Conservation (phyloP, 2,329 filamentous ascomycete species). For the Penicillium brasilianum region DNA sequence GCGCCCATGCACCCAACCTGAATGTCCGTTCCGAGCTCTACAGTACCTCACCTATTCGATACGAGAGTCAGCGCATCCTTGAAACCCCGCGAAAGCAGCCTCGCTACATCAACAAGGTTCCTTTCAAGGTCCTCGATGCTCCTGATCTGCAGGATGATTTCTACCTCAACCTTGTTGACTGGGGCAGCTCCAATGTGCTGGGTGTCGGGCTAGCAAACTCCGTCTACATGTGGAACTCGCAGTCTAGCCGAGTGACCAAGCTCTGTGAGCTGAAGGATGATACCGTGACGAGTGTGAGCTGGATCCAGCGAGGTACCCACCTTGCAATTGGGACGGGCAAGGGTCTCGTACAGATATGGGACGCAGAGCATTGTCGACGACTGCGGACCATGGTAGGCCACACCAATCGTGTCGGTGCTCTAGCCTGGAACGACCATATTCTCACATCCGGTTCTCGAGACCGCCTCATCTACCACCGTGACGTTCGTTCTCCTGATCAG, state of each 20-base stretch:
- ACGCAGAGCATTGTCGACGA: conserved; percentile 83
- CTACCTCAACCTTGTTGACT: conserved; percentile 96
- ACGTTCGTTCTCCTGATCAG: conserved; percentile 90
- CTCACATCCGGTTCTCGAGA: conserved; percentile 94
- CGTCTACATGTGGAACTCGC: conserved; percentile 98
- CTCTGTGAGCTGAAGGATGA: conserved; percentile 92
- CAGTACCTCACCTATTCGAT: conserved; percentile 90
- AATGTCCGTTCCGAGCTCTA: conserved; percentile 93
- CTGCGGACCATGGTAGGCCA: conserved; percentile 97
- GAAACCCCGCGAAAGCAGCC: conserved; percentile 88
- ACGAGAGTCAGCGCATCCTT: conserved; percentile 90
- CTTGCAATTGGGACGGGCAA: conserved; percentile 94
- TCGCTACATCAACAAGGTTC: conserved; percentile 90
- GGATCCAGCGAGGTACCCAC: conserved; percentile 97
- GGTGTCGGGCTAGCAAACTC: conserved; percentile 90
- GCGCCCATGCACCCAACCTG: conserved; percentile 83
- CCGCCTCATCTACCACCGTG: conserved; percentile 90
- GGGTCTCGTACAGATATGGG: conserved; percentile 96
- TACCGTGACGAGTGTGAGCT: conserved; percentile 93
- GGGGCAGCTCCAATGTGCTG: conserved; percentile 92
- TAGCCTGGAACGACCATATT: conserved; percentile 98
- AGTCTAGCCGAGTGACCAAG: conserved; percentile 88
- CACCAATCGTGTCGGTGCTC: conserved; percentile 85
- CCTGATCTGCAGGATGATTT: conserved; percentile 97
- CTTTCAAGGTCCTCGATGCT: conserved; percentile 96